A percentile compares a stretch with the other conserved stretches of the same genome.
phyloP scores from a whole-genome alignment of 1,284 basidiomycete genomes.

The Takashimella tepidaria region DNA sequence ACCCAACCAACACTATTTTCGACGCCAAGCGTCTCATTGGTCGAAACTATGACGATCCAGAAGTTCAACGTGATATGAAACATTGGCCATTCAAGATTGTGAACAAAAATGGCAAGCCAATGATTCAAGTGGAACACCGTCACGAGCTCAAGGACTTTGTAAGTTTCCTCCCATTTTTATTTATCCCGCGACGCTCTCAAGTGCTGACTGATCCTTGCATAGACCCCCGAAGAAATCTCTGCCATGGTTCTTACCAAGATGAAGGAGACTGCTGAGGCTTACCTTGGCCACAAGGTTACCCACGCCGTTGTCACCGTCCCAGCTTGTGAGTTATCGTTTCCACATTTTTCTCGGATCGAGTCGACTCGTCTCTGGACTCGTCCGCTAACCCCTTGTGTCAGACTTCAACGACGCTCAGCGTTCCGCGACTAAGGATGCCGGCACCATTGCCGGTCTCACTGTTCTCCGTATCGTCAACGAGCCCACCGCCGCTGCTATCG shows the following conservation, averaged over 20 bases:
- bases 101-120: slow-evolving; percentile 78
- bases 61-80: slow-evolving; percentile 73
- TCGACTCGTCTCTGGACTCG: slow-evolving; percentile 36
- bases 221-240: slow-evolving; percentile 94
- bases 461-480: slow-evolving; percentile 99
- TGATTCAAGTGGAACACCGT: slow-evolving; percentile 78
- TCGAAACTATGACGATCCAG: slow-evolving; percentile 54
- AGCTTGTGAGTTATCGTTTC: slow-evolving; percentile 13
- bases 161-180: slow-evolving; percentile 48
- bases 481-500: slow-evolving; percentile 95
- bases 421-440: slow-evolving; percentile 96
- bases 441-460: slow-evolving; percentile 92
- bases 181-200: slow-evolving; percentile 22
- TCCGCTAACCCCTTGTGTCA: slow-evolving; percentile 98
- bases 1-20: slow-evolving; percentile 92
- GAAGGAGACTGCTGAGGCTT: slow-evolving; percentile 97
- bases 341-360: not conserved
- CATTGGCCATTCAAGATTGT: slow-evolving; percentile 71
- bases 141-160: slow-evolving; percentile 82
- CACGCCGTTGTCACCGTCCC: slow-evolving; percentile 79
- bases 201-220: slow-evolving; percentile 11
- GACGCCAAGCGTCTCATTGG: slow-evolving; percentile 94
- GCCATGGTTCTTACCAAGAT: slow-evolving; percentile 97
- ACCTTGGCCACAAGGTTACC: slow-evolving; percentile 75
- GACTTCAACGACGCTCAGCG: slow-evolving; percentile 99